Evolutionary conservation across 2,329 filamentous ascomycete genomes (phyloP).

Genomic region (Aspergillus sp.): DNA sequence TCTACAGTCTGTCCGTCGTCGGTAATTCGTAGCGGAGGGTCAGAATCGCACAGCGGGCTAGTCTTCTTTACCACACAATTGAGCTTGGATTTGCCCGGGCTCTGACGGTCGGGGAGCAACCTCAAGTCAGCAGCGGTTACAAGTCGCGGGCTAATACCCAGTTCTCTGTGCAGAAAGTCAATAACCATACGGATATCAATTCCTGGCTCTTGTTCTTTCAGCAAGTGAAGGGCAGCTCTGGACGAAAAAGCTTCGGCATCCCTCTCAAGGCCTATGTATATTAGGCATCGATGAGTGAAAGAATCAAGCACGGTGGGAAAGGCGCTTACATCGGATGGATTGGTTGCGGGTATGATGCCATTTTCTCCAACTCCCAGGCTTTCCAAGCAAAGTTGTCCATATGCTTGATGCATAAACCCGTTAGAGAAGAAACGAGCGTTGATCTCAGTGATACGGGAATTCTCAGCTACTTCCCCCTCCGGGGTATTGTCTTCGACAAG

Average conservation of each 20-base stretch:
- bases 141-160: not conserved
- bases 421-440: conserved; percentile 27
- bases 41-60: not conserved
- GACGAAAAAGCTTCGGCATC: not conserved
- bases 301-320: not conserved
- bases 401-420: conserved; percentile 12
- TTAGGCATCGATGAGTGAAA: not conserved
- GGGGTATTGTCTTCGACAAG: conserved; percentile 14
- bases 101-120: not conserved
- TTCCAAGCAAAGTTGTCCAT: not conserved
- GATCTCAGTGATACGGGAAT: conserved; percentile 25
- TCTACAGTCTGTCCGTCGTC: not conserved
- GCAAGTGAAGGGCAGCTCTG: not conserved
- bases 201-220: not conserved
- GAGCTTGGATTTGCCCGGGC: not conserved
- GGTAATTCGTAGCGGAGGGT: not conserved
- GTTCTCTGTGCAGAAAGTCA: not conserved
- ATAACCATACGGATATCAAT: not conserved
- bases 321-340: not conserved
- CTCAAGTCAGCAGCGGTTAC: not conserved
- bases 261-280: not conserved
- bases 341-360: not conserved
- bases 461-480: not conserved
- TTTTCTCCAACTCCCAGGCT: not conserved
- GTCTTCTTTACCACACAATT: not conserved